These are phyloP conservation scores for Artemisia argyi DNA, from an alignment of 129 eudicot species.

Conservation along the genomic window DNA sequence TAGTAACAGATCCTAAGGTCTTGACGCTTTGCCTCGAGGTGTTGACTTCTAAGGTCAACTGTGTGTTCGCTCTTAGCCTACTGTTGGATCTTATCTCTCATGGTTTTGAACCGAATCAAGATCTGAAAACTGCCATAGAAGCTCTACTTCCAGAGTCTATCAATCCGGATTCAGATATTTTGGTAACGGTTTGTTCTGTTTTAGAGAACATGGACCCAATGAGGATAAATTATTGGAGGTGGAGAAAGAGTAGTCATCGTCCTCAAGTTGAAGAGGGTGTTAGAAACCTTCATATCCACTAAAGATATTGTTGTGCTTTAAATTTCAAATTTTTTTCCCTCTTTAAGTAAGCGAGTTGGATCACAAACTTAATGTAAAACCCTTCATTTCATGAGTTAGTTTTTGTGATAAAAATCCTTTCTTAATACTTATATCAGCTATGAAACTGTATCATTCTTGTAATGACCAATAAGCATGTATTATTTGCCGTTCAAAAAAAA, in stretches of 20 bases:
- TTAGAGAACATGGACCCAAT: slow-evolving; percentile 66
- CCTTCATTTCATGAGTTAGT: neutral
- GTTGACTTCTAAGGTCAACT: slow-evolving; percentile 43
- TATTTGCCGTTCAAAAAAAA: no score
- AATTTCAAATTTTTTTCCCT: neutral
- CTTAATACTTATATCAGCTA: no score
- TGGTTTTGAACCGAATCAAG: slow-evolving; percentile 61
- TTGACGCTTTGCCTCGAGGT: slow-evolving; percentile 63
- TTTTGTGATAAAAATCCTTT: neutral
- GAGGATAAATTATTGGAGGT: slow-evolving; percentile 84
- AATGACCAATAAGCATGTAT: no score
- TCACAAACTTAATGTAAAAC: slow-evolving; percentile 12
- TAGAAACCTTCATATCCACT: slow-evolving; percentile 29
- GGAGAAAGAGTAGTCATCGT: slow-evolving; percentile 61
- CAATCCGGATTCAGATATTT: slow-evolving; percentile 29
- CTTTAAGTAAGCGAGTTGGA: slow-evolving; percentile 3
- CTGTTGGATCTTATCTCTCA: slow-evolving; percentile 78
- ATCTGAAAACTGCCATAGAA: slow-evolving; percentile 53
- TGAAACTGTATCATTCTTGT: no score
- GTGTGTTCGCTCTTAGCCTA: slow-evolving; percentile 66
- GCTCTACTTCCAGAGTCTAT: slow-evolving; percentile 43
- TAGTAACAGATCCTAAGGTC: slow-evolving; percentile 56
- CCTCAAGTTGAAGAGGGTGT: slow-evolving; percentile 36
- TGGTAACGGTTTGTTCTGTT: slow-evolving; percentile 56
- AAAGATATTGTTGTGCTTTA: slow-evolving; percentile 1